phyloP scores from a whole-genome alignment of 495 filamentous ascomycete genomes.

The Chaetomidium leptoderma region DNA sequence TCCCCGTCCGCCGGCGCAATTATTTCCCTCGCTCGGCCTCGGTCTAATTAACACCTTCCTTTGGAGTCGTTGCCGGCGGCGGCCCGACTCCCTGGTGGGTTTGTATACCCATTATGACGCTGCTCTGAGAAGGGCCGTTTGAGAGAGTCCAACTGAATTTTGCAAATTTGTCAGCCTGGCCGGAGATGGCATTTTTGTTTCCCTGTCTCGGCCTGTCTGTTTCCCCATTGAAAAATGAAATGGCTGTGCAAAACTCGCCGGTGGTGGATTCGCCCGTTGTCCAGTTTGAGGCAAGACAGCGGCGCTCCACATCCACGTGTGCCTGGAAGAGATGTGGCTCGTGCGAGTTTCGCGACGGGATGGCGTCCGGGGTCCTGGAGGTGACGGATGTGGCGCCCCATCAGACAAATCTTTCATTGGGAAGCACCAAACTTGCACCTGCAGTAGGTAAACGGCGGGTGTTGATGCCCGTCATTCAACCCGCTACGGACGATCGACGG shows the following conservation, averaged over 20 bases:
- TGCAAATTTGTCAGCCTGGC: background rate
- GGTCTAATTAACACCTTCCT: slow-evolving; percentile 6
- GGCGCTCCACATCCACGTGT: slow-evolving; percentile 2
- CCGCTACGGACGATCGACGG: background rate
- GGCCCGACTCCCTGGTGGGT: slow-evolving; percentile 18
- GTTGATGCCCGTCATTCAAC: slow-evolving; percentile 1
- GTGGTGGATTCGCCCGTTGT: no score
- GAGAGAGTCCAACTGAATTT: no score
- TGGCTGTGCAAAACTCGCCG: no score
- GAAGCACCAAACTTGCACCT: background rate
- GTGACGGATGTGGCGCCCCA: background rate
- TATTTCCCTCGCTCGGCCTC: slow-evolving; percentile 12
- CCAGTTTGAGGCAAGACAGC: background rate
- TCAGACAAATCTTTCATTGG: background rate
- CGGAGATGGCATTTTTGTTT: no score
- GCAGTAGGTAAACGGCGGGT: background rate
- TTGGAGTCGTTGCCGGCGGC: slow-evolving; percentile 9
- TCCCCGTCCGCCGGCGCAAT: slow-evolving; percentile 3
- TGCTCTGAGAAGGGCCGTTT: no score
- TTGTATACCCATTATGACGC: background rate
- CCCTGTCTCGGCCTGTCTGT: no score
- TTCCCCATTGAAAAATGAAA: no score
- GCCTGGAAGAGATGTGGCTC: slow-evolving; percentile 4
- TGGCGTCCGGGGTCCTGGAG: background rate
- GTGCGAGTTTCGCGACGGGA: background rate